Conservation (phyloP, 352 stramenopile genomes). For the Phytophthora colocasiae region DNA sequence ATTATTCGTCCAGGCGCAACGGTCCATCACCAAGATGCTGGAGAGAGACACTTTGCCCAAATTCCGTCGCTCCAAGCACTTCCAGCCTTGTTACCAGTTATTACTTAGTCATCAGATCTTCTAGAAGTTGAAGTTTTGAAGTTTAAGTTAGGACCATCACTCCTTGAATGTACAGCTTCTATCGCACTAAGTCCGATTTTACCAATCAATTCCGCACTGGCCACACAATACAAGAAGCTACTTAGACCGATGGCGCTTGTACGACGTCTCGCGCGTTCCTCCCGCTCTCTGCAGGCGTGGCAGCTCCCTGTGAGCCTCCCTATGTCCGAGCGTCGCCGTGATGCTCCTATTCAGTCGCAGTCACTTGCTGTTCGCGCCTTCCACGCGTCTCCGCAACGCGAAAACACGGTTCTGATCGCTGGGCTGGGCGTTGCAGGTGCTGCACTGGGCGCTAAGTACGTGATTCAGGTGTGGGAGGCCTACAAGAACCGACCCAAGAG, state of each 20-base stretch:
- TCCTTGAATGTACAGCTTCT: not conserved
- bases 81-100: conserved; percentile 51
- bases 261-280: conserved; percentile 36
- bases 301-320: conserved; percentile 6
- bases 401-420: conserved; percentile 64
- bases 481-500: conserved; percentile 82
- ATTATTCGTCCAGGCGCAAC: conserved; percentile 65
- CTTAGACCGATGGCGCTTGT: conserved; percentile 32
- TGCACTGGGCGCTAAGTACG: conserved; percentile 81
- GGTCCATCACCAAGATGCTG: conserved; percentile 81
- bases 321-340: not conserved
- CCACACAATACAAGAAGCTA: conserved; percentile 2
- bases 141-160: conserved; percentile 5
- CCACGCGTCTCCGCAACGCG: conserved; percentile 71
- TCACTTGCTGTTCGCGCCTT: conserved; percentile 49
- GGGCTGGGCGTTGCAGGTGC: conserved; percentile 75
- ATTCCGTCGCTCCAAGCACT: conserved; percentile 75
- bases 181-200: conserved; percentile 9
- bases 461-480: conserved; percentile 75
- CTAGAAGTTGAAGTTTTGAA: not conserved
- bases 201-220: not conserved
- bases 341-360: conserved; percentile 8
- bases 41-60: conserved; percentile 79
- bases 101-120: conserved; percentile 6
- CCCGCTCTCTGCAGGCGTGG: conserved; percentile 25